Evolutionary conservation across 768 basidiomycete genomes (phyloP).

Genomic region (Panus rudis): DNA sequence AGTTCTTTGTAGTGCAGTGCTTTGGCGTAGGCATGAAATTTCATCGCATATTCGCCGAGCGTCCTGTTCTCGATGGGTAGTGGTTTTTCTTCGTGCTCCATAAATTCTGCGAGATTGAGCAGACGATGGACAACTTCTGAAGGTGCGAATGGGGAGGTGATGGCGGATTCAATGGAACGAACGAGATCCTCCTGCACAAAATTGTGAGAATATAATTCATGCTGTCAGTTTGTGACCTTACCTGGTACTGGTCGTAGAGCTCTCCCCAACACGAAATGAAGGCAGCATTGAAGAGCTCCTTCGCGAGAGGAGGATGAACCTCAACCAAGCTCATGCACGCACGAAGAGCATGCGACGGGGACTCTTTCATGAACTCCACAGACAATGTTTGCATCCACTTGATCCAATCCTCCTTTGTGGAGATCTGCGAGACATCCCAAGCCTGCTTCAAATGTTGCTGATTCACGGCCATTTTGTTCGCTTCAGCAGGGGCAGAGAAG

Average conservation of each 20-base stretch:
- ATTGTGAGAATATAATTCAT: not conserved
- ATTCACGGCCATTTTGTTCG: conserved; percentile 87
- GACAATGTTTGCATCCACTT: conserved; percentile 94
- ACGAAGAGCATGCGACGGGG: conserved; percentile 94
- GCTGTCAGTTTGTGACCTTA: conserved; percentile 24
- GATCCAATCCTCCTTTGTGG: conserved; percentile 82
- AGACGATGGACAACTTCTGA: conserved; percentile 87
- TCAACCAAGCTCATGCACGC: conserved; percentile 94
- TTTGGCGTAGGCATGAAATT: conserved; percentile 93
- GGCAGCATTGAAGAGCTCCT: conserved; percentile 95
- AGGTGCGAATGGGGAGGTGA: conserved; percentile 70
- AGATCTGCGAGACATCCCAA: conserved; percentile 80
- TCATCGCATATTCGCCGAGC: conserved; percentile 89
- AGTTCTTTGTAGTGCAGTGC: conserved; percentile 98
- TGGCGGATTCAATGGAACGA: conserved; percentile 78
- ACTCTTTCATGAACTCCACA: conserved; percentile 96
- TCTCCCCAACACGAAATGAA: conserved; percentile 98
- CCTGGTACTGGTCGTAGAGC: conserved; percentile 95
- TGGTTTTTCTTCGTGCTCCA: conserved; percentile 97
- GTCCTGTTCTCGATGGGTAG: conserved; percentile 91
- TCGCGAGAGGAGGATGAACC: conserved; percentile 82
- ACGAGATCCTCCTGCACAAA: conserved; percentile 82
- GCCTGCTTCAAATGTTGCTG: conserved; percentile 96
- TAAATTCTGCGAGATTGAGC: conserved; percentile 93
- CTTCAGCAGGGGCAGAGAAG: conserved; percentile 72